Conservation (phyloP, 2,329 filamentous ascomycete species). For the Colletotrichum liriopes region DNA sequence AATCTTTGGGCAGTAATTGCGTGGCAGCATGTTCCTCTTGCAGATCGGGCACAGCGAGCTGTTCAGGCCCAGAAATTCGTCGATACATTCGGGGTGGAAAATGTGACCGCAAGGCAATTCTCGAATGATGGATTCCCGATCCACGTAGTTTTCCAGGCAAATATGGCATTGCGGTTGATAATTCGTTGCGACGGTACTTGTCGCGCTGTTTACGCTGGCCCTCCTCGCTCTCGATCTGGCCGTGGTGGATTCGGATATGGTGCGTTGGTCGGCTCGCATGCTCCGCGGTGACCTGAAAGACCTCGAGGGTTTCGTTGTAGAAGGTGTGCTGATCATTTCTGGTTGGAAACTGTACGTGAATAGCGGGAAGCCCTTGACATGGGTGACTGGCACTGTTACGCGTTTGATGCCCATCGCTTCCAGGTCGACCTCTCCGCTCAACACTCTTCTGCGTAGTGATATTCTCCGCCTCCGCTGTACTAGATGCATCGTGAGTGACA, state of each 20-base stretch:
- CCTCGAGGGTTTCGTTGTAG: slow-evolving; percentile 56
- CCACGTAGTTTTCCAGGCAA: slow-evolving; percentile 86
- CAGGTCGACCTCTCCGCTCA: slow-evolving; percentile 85
- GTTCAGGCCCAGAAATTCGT: slow-evolving; percentile 82
- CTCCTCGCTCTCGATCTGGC: slow-evolving; percentile 54
- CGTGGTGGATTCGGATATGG: slow-evolving; percentile 32
- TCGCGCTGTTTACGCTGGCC: slow-evolving; percentile 53
- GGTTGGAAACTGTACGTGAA: slow-evolving; percentile 80
- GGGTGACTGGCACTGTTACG: slow-evolving; percentile 80
- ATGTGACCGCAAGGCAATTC: slow-evolving; percentile 93
- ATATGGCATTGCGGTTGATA: slow-evolving; percentile 91
- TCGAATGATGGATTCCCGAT: slow-evolving; percentile 80
- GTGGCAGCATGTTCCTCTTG: slow-evolving; percentile 85
- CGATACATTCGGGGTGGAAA: slow-evolving; percentile 93
- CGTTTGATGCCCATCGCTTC: slow-evolving; percentile 89
- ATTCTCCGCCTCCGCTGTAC: slow-evolving; percentile 81
- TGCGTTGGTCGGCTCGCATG: slow-evolving; percentile 39
- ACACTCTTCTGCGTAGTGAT: slow-evolving; percentile 78
- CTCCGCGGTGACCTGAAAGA: slow-evolving; percentile 48
- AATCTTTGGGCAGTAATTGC: slow-evolving; percentile 76
- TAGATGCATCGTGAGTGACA: slow-evolving; percentile 82
- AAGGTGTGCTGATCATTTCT: slow-evolving; percentile 54
- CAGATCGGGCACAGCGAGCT: slow-evolving; percentile 94
- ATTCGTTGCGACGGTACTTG: slow-evolving; percentile 64
- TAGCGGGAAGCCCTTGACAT: slow-evolving; percentile 82